Evolutionary conservation across 768 basidiomycete genomes (phyloP), one percentile per base, ranked within the genome.

Genomic region (Mycena vitilis): DNA sequence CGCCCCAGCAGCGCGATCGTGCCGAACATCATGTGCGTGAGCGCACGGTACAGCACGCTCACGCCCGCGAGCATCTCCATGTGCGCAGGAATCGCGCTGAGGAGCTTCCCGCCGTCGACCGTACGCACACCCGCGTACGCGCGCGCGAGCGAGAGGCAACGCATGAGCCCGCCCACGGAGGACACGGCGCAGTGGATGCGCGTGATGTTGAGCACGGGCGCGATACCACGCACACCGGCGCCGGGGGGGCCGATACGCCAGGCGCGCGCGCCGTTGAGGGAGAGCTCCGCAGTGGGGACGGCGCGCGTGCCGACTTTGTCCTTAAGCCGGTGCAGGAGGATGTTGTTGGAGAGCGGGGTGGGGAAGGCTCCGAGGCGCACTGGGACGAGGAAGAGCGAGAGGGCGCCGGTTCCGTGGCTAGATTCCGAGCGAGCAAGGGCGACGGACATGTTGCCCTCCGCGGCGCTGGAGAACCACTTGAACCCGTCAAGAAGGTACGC

Each of bases 381-480:
- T 34, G 91, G 91, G 49, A 94, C 81, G 37, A 94, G 82, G 80
- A 94, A 94, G 44, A 94, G 87, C 1, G 91, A 93, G 15, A 94
- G 84, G 0, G 86, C 86, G 11, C 88, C 85, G 0, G 92, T 89
- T 8, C 93, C 92, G 15, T 82, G 71, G 34, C 75, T 66, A 0
- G 86, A 76, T 0, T 91, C 92, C 1, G 92, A 93, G 44, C 92
- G 89, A 7, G 91, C 93, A 7, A 94, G 81, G 1, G 91, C 91
- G 30, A 94, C 82, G 0, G 91, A 85, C 11, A 93, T 80, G 66
- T 94, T 82, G 69, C 90, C 88, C 72, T 94, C 93, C 0, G 92
- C 92, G 2, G 93, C 93, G 71, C 91, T 92, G 18, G 92, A 93
- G 77, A 94, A 94, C 92, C 92, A 94, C 79, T 93, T 94, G 76